Evolutionary conservation across 2,329 filamentous ascomycete genomes (phyloP), one percentile per base, ranked within the genome.

Genomic region (Verticillium albo-atrum): DNA sequence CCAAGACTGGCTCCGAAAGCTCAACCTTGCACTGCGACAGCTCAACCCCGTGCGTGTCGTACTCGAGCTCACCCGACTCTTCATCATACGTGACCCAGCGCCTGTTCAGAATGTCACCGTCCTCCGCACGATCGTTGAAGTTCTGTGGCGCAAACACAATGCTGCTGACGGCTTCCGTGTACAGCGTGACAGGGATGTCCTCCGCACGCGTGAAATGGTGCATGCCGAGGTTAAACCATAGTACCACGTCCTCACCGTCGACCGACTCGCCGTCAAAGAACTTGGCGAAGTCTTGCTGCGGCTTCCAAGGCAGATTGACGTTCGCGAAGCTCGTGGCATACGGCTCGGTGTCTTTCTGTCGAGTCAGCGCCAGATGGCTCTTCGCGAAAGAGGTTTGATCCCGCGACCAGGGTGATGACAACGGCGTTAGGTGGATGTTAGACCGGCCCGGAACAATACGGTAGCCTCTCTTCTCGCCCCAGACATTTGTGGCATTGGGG

Each of bases 361-460:
- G 35, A 23, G 55, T 60, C 10, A 81, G 71, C 66, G 75, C 79
- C 4, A 83, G 64, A 62, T 83, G 75, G 47, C 78, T 73, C 15
- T 75, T 74, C 3, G 78, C 75, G 67, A 76, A 82, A 20, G 72
- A 63, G 1, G 72, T 75, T 3, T 77, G 71, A 30, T 77, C 74
- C 15, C 70, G 70, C 5, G 76, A 68, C 28, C 71, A 74, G 4
- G 74, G 74, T 6, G 77, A 79, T 60, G 81, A 74, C 14, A 72
- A 58, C 25, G 78, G 70, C 0, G 78, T 79, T 25, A 82, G 68
- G 62, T 81, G 77, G 6, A 71, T 68, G 82, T 99, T 98, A 74
- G 98, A 94, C 82, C 98, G 98, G 70, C 95, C 95, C 37, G 95
- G 95, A 93, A 99, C 98, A 82, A 98, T 98, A 67, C 91, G 96